A percentile compares a stretch with the other conserved stretches of the same genome.
phyloP scores from a whole-genome alignment of 352 stramenopile species.

The Pythium angustatum region DNA sequence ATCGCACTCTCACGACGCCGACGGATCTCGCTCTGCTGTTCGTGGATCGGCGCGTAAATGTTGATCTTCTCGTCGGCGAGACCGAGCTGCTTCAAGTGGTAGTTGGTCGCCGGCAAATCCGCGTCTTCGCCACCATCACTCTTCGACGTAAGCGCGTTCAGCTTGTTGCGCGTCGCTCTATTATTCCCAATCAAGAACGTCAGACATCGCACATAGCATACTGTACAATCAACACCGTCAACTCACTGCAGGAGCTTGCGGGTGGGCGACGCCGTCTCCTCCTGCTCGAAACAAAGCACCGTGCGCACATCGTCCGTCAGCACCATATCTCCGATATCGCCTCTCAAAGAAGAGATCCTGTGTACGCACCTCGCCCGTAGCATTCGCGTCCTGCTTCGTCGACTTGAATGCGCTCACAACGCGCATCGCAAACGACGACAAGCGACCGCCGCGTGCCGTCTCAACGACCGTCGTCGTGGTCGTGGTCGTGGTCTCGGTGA shows the following conservation, averaged over 20 bases:
- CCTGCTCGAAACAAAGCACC: not conserved
- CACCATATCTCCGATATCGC: not conserved
- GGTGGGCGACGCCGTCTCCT: slow-evolving; percentile 23
- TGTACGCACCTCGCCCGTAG: not conserved
- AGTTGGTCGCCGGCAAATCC: slow-evolving; percentile 57
- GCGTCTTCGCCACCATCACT: slow-evolving; percentile 8
- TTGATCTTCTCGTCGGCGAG: slow-evolving; percentile 71
- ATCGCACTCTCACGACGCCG: slow-evolving; percentile 57
- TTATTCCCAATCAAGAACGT: not conserved
- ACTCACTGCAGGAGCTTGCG: slow-evolving; percentile 39
- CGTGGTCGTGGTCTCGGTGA: slow-evolving; percentile 46
- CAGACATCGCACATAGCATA: too few species aligned
- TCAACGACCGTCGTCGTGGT: slow-evolving; percentile 31
- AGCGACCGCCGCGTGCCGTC: slow-evolving; percentile 33
- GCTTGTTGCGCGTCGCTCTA: slow-evolving; percentile 41
- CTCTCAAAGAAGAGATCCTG: too few species aligned
- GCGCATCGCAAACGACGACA: slow-evolving; percentile 27
- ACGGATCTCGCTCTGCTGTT: slow-evolving; percentile 67
- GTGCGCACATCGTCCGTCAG: not conserved
- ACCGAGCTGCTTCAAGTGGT: slow-evolving; percentile 79
- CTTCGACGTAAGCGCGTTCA: slow-evolving; percentile 33
- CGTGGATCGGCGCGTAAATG: slow-evolving; percentile 69
- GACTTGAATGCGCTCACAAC: slow-evolving; percentile 30
- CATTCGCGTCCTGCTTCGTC: slow-evolving; percentile 9
- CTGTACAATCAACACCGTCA: not conserved